These are phyloP conservation scores for Trichoderma gamsii DNA, from an alignment of 495 filamentous ascomycete genomes.

Conservation along the genomic window DNA sequence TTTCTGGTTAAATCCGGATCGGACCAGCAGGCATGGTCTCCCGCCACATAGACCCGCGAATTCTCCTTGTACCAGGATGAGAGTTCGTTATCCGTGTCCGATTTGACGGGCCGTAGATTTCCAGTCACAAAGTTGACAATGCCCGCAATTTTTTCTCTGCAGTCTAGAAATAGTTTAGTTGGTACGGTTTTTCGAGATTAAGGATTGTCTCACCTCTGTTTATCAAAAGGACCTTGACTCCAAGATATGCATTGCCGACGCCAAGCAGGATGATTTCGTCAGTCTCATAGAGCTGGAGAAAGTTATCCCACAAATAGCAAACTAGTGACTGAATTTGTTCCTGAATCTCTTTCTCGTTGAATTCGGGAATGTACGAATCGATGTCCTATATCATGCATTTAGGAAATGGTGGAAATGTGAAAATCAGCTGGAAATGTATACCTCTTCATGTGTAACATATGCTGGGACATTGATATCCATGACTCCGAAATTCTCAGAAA, in stretches of 20 bases:
- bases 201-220: constrained; percentile 48
- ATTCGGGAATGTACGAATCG: constrained; percentile 30
- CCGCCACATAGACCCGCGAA: constrained; percentile 66
- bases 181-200: not conserved
- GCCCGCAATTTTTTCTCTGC: constrained; percentile 39
- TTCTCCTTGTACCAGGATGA: constrained; percentile 69
- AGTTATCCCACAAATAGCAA: constrained; percentile 94
- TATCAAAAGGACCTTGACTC: constrained; percentile 61
- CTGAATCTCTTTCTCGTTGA: constrained; percentile 34
- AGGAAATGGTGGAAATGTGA: not conserved
- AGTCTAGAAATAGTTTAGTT: constrained; percentile 27
- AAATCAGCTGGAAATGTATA: constrained; percentile 25
- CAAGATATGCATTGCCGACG: constrained; percentile 68
- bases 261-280: constrained; percentile 78
- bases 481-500: constrained; percentile 64
- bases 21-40: constrained; percentile 65
- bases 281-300: constrained; percentile 70
- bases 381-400: constrained; percentile 21
- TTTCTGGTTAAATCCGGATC: constrained; percentile 48
- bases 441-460: constrained; percentile 52
- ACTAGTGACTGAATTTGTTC: constrained; percentile 67
- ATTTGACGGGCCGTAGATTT: constrained; percentile 59
- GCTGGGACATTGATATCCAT: constrained; percentile 87
- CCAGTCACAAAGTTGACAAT: constrained; percentile 56
- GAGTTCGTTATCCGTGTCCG: constrained; percentile 55